These are phyloP conservation scores for Rhizopogon vesiculosus DNA, from an alignment of 768 basidiomycete genomes.

Conservation along the genomic window DNA sequence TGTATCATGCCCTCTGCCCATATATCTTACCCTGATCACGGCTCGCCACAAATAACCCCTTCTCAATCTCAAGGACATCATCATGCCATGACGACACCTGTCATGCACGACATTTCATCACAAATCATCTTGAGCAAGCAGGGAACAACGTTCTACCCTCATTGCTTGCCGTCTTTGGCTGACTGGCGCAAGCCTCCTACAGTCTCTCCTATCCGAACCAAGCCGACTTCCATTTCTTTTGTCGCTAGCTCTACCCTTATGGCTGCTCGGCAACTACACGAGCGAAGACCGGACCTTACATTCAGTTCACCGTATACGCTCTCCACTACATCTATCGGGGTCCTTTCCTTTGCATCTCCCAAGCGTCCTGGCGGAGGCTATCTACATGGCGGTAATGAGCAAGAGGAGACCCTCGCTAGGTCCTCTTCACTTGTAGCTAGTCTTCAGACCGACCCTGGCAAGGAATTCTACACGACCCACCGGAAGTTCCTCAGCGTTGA, in stretches of 20 bases:
- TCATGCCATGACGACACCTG: slow-evolving; percentile 4
- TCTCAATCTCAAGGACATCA: slow-evolving; percentile 3
- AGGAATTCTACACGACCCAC: slow-evolving; percentile 38
- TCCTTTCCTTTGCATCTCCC: slow-evolving; percentile 40
- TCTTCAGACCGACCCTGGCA: slow-evolving; percentile 27
- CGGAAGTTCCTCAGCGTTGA: slow-evolving; percentile 27
- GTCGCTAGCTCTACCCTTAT: slow-evolving; percentile 26
- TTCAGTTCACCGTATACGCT: slow-evolving; percentile 10
- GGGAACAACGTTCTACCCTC: slow-evolving; percentile 36
- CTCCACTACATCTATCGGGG: slow-evolving; percentile 28
- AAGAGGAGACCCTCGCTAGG: slow-evolving; percentile 39
- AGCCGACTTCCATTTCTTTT: slow-evolving; percentile 25
- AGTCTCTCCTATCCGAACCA: neutral
- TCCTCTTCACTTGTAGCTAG: slow-evolving; percentile 36
- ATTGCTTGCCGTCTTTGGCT: slow-evolving; percentile 31
- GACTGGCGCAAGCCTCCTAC: slow-evolving; percentile 23
- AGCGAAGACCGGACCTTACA: slow-evolving; percentile 8
- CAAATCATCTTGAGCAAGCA: slow-evolving; percentile 32
- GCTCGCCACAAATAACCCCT: neutral
- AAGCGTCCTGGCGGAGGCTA: slow-evolving; percentile 43
- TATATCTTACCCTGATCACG: neutral
- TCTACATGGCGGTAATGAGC: slow-evolving; percentile 40
- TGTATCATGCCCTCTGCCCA: slow-evolving; percentile 3
- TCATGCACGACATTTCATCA: slow-evolving; percentile 29
- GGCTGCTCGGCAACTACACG: slow-evolving; percentile 23